Evolutionary conservation across 164 flowering plant species (phyloP).

Genomic region (Sextonia rubra): DNA sequence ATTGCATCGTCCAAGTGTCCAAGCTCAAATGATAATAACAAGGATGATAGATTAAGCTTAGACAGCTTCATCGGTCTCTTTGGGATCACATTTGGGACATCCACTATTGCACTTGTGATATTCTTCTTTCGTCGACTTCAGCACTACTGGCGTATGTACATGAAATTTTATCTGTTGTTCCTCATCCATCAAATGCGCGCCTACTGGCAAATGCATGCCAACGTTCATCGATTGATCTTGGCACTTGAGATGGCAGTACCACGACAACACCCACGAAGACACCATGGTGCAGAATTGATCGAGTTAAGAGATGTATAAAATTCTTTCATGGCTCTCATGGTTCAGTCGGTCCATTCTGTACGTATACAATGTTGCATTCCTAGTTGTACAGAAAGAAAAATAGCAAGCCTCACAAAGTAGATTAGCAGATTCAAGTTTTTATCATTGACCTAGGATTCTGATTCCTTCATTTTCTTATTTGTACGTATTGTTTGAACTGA

Average conservation of each 20-base stretch:
- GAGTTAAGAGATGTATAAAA: too few relatives aligned
- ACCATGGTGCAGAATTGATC: neutral
- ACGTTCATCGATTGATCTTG: neutral
- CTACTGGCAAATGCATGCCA: neutral
- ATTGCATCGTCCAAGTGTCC: slow-evolving; percentile 2
- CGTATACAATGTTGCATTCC: too few relatives aligned
- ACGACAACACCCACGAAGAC: neutral
- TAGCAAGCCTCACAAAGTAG: too few relatives aligned
- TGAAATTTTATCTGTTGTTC: too few relatives aligned
- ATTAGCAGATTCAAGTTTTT: too few relatives aligned
- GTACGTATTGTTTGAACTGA: too few relatives aligned
- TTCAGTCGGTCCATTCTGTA: too few relatives aligned
- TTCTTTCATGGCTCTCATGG: too few relatives aligned
- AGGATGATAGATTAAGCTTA: neutral
- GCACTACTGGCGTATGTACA: neutral
- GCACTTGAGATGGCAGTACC: neutral
- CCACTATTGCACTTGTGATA: neutral
- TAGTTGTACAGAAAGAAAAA: too few relatives aligned
- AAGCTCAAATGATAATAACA: neutral
- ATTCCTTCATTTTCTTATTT: too few relatives aligned
- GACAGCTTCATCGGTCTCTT: neutral
- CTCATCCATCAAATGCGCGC: too few relatives aligned
- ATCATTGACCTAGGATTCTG: too few relatives aligned
- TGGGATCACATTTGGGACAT: neutral
- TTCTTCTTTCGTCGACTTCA: neutral